Base-by-base conservation (phyloP, 2,329 filamentous ascomycete species). In the Epichloe gansuensis region DNA sequence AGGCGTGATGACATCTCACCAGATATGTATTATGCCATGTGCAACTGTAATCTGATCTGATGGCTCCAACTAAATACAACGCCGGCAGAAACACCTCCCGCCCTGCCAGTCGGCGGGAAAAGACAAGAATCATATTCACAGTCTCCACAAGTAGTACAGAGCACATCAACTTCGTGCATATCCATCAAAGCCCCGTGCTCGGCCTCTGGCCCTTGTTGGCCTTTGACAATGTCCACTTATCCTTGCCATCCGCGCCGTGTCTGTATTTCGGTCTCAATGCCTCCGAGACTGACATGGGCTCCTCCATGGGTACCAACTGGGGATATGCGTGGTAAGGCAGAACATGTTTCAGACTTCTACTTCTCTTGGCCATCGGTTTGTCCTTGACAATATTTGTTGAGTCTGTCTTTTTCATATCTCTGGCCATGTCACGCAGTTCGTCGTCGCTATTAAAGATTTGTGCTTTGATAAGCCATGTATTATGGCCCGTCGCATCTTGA, bases 401-500 rank as follows among this genome's bases (percentile, higher is more conserved):
- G 21, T 58, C 58, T 38, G 58, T 46, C 59, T 74, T 76, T 53
- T 68, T 75, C 51, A 74, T 65, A 1, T 82, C 77, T 55, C 79
- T 85, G 58, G 94, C 67, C 41, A 95, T 82, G 0, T 85, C 76
- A 12, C 75, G 75, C 2, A 97, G 71, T 63, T 96, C 90, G 31
- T 78, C 70, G 42, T 94, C 87, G 51, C 82, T 75, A 36, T 74
- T 78, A 5, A 82, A 80, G 59, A 96, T 93, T 66, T 98, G 93
- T 0, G 93, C 91, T 60, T 80, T 84, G 49, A 97, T 76, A 63
- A 93, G 93, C 8, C 74, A 69, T 4, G 81, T 61, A 35, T 80
- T 74, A 34, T 70, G 60, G 40, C 66, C 59, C 25, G 69, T 66
- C 0, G 64, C 62, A 7, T 76, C 74, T 44, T 78, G 73, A 1